phyloP scores from a whole-genome alignment of 495 filamentous ascomycete species.

The Penicillium arizonense region DNA sequence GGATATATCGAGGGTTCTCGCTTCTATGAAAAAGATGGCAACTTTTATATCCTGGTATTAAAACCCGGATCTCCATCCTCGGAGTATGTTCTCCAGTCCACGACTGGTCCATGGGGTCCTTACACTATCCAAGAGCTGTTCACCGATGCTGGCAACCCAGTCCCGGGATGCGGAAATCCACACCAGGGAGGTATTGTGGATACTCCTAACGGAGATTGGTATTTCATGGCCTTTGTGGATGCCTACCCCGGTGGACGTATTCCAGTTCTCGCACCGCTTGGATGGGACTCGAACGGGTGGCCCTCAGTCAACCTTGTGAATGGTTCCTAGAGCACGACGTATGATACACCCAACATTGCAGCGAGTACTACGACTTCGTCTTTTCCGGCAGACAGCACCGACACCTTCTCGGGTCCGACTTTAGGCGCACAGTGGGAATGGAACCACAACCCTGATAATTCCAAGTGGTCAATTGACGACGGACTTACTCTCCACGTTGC shows the following conservation, averaged over 20 bases:
- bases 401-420: slow-evolving; percentile 38
- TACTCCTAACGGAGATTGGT: slow-evolving; percentile 53
- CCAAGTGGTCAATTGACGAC: slow-evolving; percentile 21
- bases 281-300: slow-evolving; percentile 50
- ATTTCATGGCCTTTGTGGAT: slow-evolving; percentile 57
- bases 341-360: slow-evolving; percentile 31
- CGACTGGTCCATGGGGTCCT: slow-evolving; percentile 41
- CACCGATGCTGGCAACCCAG: slow-evolving; percentile 32
- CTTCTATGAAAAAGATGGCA: slow-evolving; percentile 54
- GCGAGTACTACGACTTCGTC: slow-evolving; percentile 1
- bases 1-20: slow-evolving; percentile 53
- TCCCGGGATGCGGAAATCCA: slow-evolving; percentile 42
- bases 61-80: slow-evolving; percentile 34
- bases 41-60: slow-evolving; percentile 51
- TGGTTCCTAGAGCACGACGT: slow-evolving; percentile 44
- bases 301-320: slow-evolving; percentile 35
- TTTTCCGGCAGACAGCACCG: slow-evolving; percentile 18
- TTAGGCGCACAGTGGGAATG: slow-evolving; percentile 55
- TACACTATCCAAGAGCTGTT: slow-evolving; percentile 38
- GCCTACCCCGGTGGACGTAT: slow-evolving; percentile 55
- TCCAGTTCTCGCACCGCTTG: slow-evolving; percentile 54
- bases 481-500: slow-evolving; percentile 48
- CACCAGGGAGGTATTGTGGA: slow-evolving; percentile 59
- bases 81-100: slow-evolving; percentile 48
- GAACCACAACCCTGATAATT: slow-evolving; percentile 58